Percentiles rank a stretch among this genome's conserved stretches.
Evolutionary conservation across 305 asterid species (phyloP).

Genomic region (Euphrasia arctica): DNA sequence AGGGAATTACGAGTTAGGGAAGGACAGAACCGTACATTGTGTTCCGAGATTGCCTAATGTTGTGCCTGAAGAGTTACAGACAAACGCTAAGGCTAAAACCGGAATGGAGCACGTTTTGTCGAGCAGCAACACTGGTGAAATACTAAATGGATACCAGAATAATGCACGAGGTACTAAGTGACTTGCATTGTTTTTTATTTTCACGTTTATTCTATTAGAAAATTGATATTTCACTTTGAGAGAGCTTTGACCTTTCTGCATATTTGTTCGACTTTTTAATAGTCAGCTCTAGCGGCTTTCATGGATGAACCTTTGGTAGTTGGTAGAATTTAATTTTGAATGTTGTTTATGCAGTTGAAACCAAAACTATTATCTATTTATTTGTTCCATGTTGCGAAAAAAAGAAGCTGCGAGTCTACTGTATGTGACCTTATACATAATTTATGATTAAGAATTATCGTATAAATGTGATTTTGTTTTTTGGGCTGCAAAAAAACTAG

Average conservation of each 20-base stretch:
- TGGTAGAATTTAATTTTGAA: not conserved
- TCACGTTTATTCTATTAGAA: not conserved
- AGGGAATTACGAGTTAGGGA: constrained; percentile 26
- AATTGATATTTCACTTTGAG: not conserved
- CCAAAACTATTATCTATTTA: constrained; percentile 9
- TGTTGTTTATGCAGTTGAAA: not conserved
- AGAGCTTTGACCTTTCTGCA: constrained; percentile 4
- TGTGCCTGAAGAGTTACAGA: constrained; percentile 28
- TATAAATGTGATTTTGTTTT: not conserved
- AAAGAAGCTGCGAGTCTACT: not conserved
- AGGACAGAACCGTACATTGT: constrained; percentile 35
- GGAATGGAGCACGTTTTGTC: constrained; percentile 31
- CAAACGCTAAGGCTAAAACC: constrained; percentile 32
- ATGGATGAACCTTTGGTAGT: constrained; percentile 5
- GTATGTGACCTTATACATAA: not conserved
- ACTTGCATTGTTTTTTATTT: not conserved
- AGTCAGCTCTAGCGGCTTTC: constrained; percentile 1
- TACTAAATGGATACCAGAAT: constrained; percentile 26
- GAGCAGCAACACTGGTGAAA: constrained; percentile 25
- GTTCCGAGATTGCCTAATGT: constrained; percentile 55
- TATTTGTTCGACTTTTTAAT: not conserved
- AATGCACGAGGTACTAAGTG: constrained; percentile 30
- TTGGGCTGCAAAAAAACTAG: not conserved
- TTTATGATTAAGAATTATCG: not conserved
- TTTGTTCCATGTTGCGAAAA: not conserved